phyloP scores from a whole-genome alignment of 176 grass and related monocot species.

The Microstegium vimineum region DNA sequence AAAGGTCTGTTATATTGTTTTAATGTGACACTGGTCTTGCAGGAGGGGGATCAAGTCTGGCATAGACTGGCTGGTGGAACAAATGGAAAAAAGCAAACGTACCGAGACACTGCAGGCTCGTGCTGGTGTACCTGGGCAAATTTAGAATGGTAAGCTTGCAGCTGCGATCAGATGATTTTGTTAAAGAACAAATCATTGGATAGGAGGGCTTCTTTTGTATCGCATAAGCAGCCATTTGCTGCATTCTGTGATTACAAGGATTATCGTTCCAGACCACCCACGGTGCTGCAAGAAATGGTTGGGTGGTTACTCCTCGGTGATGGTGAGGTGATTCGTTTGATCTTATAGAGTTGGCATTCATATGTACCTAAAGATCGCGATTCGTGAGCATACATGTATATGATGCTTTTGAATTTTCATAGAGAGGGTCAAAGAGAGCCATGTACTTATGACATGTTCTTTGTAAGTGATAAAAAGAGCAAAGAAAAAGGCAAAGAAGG shows the following conservation, averaged over 20 bases:
- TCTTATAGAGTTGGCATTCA: neutral
- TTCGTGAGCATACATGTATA: slow-evolving; percentile 25
- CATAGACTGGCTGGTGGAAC: slow-evolving; percentile 78
- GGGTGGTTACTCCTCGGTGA: neutral
- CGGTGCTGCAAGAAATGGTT: neutral
- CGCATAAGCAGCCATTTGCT: neutral
- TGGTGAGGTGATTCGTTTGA: slow-evolving; percentile 1
- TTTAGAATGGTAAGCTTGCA: slow-evolving; percentile 39
- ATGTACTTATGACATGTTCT: neutral
- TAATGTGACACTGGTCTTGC: neutral
- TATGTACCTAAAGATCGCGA: slow-evolving; percentile 13
- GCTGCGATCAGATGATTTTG: neutral
- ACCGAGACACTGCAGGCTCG: slow-evolving; percentile 57
- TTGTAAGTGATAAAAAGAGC: slow-evolving; percentile 2
- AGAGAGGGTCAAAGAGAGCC: slow-evolving; percentile 10
- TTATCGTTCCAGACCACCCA: neutral
- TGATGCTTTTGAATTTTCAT: neutral
- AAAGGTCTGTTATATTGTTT: neutral
- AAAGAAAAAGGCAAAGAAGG: neutral
- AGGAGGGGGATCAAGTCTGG: slow-evolving; percentile 73
- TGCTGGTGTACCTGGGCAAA: slow-evolving; percentile 28
- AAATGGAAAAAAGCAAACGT: slow-evolving; percentile 78
- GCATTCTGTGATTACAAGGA: neutral
- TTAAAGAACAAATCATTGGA: slow-evolving; percentile 3
- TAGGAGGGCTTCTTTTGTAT: neutral